phyloP scores from a whole-genome alignment of 768 basidiomycete species.

The Psilocybe azurescens region DNA sequence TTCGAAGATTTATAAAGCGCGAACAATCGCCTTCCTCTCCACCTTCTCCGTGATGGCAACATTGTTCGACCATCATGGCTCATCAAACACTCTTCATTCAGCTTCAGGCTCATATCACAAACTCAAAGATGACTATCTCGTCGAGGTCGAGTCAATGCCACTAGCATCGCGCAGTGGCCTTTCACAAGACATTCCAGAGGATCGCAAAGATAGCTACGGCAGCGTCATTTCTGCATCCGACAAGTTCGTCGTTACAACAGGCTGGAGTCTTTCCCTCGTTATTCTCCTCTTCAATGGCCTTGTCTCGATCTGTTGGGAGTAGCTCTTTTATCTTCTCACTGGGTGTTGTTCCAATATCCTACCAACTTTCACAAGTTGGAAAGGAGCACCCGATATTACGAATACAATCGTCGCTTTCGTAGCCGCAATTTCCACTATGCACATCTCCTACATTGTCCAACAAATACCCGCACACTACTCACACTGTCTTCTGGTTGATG shows the following conservation, averaged over 20 bases:
- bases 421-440: conserved; percentile 8
- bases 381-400: not conserved
- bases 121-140: too few species aligned
- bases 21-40: too few species aligned
- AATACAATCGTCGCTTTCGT: conserved; percentile 9
- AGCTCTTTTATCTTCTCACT: conserved; percentile 8
- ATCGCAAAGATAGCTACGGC: too few species aligned
- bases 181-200: too few species aligned
- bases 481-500: not conserved
- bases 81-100: too few species aligned
- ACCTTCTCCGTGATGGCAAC: too few species aligned
- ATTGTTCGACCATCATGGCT: too few species aligned
- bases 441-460: conserved; percentile 11
- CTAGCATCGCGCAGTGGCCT: too few species aligned
- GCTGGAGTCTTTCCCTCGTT: not conserved
- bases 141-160: too few species aligned
- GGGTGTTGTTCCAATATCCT: conserved; percentile 3
- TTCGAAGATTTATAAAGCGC: too few species aligned
- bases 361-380: conserved; percentile 2
- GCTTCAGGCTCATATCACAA: too few species aligned
- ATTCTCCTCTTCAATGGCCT: conserved; percentile 9
- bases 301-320: conserved; percentile 4
- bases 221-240: too few species aligned
- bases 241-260: not conserved
- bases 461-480: conserved; percentile 3